Base-by-base conservation (phyloP, 2,329 filamentous ascomycete species). In the Talaromyces sp. region DNA sequence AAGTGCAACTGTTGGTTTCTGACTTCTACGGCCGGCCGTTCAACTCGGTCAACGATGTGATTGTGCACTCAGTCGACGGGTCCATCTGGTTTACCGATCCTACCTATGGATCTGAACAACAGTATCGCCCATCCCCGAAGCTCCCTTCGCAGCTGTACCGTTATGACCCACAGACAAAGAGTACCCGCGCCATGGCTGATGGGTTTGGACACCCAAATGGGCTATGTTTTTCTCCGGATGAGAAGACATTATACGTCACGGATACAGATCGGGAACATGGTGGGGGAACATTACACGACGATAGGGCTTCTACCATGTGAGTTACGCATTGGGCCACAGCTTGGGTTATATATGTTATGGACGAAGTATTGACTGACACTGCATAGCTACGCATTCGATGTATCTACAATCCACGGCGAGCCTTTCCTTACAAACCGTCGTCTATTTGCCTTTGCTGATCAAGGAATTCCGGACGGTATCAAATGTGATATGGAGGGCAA, bases 401-500 rank as follows among this genome's bases (percentile, higher is more conserved):
- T 85, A 6, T 59, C 75, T 3, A 69, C 60, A 1, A 72, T 73
- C 8, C 67, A 69, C 10, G 74, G 68, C 0, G 70, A 76, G 2
- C 75, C 75, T 0, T 81, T 81, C 57, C 71, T 85, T 10, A 66
- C 68, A 0, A 84, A 85, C 67, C 78, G 77, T 55, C 79, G 82
- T 28, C 68, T 85, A 0, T 86, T 87, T 65, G 79, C 83, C 1
- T 81, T 79, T 63, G 77, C 79, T 0, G 75, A 78, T 36, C 71
- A 71, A 0, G 82, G 82, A 0, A 74, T 80, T 5, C 82, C 84
- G 0, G 74, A 76, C 59, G 75, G 74, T 8, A 73, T 84, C 63
- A 82, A 83, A 64, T 78, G 79, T 47, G 84, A 86, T 65, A 75
- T 75, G 1, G 66, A 79, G 3, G 84, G 84, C 2, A 85, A 86